Conservation (phyloP, 2,329 filamentous ascomycete species). For the Fusarium pseudonygamai region DNA sequence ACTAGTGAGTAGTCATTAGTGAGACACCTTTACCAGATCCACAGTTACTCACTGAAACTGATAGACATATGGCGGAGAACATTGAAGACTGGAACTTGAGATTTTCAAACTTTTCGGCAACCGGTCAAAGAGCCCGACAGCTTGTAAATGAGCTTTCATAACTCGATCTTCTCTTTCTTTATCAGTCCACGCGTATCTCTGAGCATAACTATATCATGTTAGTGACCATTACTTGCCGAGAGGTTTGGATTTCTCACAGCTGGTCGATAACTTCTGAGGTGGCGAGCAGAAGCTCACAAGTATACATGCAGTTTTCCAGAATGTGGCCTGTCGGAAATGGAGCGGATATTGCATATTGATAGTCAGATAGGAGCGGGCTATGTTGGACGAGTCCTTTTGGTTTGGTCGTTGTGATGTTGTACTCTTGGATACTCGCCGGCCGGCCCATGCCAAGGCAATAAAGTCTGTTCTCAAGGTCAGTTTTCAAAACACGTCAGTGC, state of each 20-base stretch:
- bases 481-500: background rate
- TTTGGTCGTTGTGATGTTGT: constrained; percentile 2
- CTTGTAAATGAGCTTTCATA: constrained; percentile 4
- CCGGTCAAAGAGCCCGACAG: background rate
- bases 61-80: constrained; percentile 11
- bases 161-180: constrained; percentile 7
- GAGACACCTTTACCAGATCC: accelerated
- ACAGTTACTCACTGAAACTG: background rate
- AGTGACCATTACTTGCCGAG: accelerated
- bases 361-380: background rate
- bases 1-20: background rate
- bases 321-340: background rate
- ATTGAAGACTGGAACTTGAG: background rate
- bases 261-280: constrained; percentile 6
- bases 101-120: constrained; percentile 9
- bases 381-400: background rate
- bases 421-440: background rate
- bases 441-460: constrained; percentile 4
- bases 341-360: background rate
- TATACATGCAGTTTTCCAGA: background rate
- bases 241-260: background rate
- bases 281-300: background rate
- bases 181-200: background rate
- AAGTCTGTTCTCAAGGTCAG: background rate
- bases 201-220: background rate